Evolutionary conservation across 140 eudicot genomes (phyloP).

Genomic region (Anethum foeniculum): DNA sequence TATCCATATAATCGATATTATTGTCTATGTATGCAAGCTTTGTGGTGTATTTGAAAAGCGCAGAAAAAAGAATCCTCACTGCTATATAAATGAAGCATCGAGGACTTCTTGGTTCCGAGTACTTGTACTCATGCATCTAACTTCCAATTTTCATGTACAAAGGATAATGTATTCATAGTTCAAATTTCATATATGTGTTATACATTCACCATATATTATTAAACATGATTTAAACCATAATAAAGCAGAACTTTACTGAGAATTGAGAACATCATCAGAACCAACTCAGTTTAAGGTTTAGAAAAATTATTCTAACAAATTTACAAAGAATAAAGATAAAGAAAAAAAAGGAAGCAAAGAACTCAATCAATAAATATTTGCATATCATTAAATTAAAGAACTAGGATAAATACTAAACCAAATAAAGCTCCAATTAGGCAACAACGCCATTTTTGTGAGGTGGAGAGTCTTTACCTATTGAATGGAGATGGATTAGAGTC

Average conservation of each 20-base stretch:
- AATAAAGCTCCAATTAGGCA: conserved; percentile 27
- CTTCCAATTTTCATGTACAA: conserved; percentile 18
- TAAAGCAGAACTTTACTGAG: not conserved
- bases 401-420: conserved; percentile 29
- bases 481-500: conserved; percentile 42
- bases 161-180: not conserved
- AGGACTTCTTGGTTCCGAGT: not conserved
- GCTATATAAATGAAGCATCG: not conserved
- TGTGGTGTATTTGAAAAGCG: not conserved
- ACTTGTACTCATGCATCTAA: not conserved
- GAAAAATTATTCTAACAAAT: conserved; percentile 2
- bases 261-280: not conserved
- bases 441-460: conserved; percentile 34
- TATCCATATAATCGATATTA: not conserved
- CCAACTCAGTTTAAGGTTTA: conserved; percentile 4
- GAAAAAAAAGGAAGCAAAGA: conserved; percentile 9
- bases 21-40: conserved; percentile 1
- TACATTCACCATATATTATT: conserved; percentile 21
- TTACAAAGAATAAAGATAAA: conserved; percentile 5
- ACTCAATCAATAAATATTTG: not conserved
- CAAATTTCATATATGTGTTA: conserved; percentile 3
- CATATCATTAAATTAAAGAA: not conserved
- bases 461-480: conserved; percentile 29
- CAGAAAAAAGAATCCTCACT: not conserved
- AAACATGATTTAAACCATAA: conserved; percentile 8